Conservation (phyloP, 768 basidiomycete species). For the Galerina marginata region DNA sequence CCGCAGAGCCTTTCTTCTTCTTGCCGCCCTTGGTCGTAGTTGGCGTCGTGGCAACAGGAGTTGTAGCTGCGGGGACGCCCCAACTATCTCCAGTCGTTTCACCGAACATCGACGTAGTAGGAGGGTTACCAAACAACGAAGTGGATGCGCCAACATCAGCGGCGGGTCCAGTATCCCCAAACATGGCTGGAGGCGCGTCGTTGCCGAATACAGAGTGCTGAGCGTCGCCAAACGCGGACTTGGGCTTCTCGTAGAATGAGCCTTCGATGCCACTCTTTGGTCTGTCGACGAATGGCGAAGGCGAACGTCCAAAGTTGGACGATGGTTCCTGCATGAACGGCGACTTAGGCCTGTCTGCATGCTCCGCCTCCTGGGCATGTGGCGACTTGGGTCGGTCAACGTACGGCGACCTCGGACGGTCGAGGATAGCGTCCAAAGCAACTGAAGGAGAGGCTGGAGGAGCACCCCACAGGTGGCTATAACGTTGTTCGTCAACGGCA, state of each 20-base stretch:
- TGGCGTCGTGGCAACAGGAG: too few species aligned
- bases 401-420: slow-evolving; percentile 19
- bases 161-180: slow-evolving; percentile 30
- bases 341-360: neutral
- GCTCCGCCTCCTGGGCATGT: slow-evolving; percentile 4
- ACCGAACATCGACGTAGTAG: slow-evolving; percentile 22
- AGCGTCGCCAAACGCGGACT: slow-evolving; percentile 28
- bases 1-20: too few species aligned
- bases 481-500: slow-evolving; percentile 25
- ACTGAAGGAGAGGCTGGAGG: slow-evolving; percentile 10
- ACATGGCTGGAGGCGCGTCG: slow-evolving; percentile 19
- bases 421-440: slow-evolving; percentile 6
- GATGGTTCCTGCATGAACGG: neutral
- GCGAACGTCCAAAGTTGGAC: slow-evolving; percentile 18
- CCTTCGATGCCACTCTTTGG: slow-evolving; percentile 26
- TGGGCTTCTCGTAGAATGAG: slow-evolving; percentile 25
- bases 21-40: too few species aligned
- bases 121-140: slow-evolving; percentile 29
- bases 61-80: too few species aligned
- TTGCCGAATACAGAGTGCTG: slow-evolving; percentile 22
- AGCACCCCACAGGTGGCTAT: slow-evolving; percentile 26
- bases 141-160: slow-evolving; percentile 19
- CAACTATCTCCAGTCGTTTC: neutral
- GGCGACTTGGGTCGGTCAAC: slow-evolving; percentile 9
- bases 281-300: slow-evolving; percentile 28